Base-by-base conservation (phyloP, 1,284 basidiomycete genomes). In the Puccinia coronata region DNA sequence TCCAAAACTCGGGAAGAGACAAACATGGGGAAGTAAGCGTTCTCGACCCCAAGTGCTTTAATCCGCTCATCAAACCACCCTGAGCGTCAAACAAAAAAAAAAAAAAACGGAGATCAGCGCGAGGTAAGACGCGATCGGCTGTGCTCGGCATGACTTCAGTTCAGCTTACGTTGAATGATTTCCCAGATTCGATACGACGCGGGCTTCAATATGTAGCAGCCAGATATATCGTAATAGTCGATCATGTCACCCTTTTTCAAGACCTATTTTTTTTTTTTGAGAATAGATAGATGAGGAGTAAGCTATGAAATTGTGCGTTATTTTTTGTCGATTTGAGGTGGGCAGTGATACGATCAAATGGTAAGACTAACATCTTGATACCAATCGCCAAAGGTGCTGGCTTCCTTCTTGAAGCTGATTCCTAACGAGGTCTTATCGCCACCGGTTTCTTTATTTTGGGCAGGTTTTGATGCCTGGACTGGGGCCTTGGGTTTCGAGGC, bases 11-110 rank as follows among this genome's bases (percentile, higher is more conserved):
- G 94, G 80, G 90, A 88, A 0, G 95, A 97, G 73, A 99, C 94
- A 85, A 99, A 98, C 95, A 99, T 98, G 20, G 96, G 97, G 90
- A 99, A 99, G 86, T 98, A 99, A 61, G 95, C 92, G 87, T 99
- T 98, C 86, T 97, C 93, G 43, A 99, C 96, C 65, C 92, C 97
- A 85, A 98, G 90, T 85, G 93, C 93, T 88, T 94, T 96, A 89
- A 98, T 98, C 86, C 92, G 89, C 73, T 87, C 87, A 86, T 98
- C 93, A 88, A 98, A 98, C 93, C 94, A 97, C 83, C 89, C 92
- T 94, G 18, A 41, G 20, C 2, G n/a, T 5, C 11, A 84, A 3
- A 36, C 9, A 1, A 5, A 59, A 31, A 67, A 25, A 31, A 31
- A 39, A 28, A 57, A 28, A 31, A 12, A n/a, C 3, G 36, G 53